Evolutionary conservation across 805 yeast species (phyloP).

Genomic region (Lachancea nothofagi): DNA sequence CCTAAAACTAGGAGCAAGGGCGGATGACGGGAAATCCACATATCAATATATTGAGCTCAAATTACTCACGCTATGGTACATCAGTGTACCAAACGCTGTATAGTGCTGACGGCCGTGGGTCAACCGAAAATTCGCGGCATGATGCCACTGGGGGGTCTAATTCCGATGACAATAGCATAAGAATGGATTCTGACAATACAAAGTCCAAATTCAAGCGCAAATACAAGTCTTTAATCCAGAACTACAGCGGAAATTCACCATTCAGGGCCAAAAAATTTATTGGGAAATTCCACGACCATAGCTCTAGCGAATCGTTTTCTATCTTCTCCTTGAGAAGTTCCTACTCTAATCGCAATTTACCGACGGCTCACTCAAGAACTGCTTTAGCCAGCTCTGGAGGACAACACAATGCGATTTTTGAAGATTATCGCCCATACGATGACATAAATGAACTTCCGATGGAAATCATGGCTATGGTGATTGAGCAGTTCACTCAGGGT

Average conservation of each 20-base stretch:
- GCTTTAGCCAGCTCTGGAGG: constrained; percentile 10
- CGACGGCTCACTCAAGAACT: constrained; percentile 6
- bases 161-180: constrained; percentile 3
- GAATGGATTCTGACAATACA: constrained; percentile 4
- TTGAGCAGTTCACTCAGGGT: constrained; percentile 13
- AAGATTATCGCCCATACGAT: constrained; percentile 10
- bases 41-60: constrained; percentile 33
- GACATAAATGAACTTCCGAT: constrained; percentile 31
- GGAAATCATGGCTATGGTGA: constrained; percentile 28
- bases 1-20: not conserved
- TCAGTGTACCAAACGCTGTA: constrained; percentile 30
- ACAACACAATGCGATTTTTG: constrained; percentile 8
- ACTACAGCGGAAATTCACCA: constrained; percentile 8
- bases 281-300: constrained; percentile 31
- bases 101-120: constrained; percentile 3
- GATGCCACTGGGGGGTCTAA: constrained; percentile 1
- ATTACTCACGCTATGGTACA: constrained; percentile 37
- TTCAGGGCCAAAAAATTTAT: constrained; percentile 24
- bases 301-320: constrained; percentile 27
- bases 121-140: not conserved
- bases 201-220: constrained; percentile 8
- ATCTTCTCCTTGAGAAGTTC: constrained; percentile 27
- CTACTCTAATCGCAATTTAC: constrained; percentile 15
- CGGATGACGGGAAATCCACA: constrained; percentile 5
- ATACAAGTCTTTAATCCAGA: constrained; percentile 9